Base-by-base conservation (phyloP, 2,329 filamentous ascomycete genomes). In the Paraphaeosphaeria sporulosa region DNA sequence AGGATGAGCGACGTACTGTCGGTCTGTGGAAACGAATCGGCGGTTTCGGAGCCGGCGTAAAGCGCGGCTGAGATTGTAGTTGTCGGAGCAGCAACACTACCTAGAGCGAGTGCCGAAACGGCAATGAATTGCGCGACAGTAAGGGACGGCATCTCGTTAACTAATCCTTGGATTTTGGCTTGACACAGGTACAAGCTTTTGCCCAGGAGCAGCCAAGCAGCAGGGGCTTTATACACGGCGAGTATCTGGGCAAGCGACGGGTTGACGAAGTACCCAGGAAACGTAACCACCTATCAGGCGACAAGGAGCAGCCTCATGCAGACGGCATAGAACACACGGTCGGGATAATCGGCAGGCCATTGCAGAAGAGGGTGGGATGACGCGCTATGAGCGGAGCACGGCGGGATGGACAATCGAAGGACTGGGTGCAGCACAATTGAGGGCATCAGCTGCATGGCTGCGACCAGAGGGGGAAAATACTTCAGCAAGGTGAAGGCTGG, bases 21-120 rank as follows among this genome's bases (percentile, higher is more conserved):
- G 48, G 68, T 60, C 23, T 70, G 70, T 34, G 71, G 71, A 36
- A 64, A 73, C 21, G 61, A 51, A 58, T 72, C 65, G 32, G 64
- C 60, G 13, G 61, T 62, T 15, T 63, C 56, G 17, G 59, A 62
- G 4, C 67, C 71, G 15, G 64, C 70, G 55, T 66, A 61, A 1
- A 54, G 50, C 2, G 65, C 59, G 4, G 64, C 71, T 21, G 59
- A 48, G 8, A 69, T 34, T 19, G 65, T 67, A 21, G 64, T 64
- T 40, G 64, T 62, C 43, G 69, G 40, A 19, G 42, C 53, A n/a
- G 40, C 53, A 13, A n/a, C 44, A 23, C 23, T 13, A 47, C 23
- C 23, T 17, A 47, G 44, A 17, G 15, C 44, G 19, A 47, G 23
- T 17, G 44, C 44, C 23, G 44, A 32, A 17, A 30, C 44, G 44